These are phyloP conservation scores for Dendrocalamus latiflorus DNA, from an alignment of 202 grass and related monocot genomes.

Conservation along the genomic window DNA sequence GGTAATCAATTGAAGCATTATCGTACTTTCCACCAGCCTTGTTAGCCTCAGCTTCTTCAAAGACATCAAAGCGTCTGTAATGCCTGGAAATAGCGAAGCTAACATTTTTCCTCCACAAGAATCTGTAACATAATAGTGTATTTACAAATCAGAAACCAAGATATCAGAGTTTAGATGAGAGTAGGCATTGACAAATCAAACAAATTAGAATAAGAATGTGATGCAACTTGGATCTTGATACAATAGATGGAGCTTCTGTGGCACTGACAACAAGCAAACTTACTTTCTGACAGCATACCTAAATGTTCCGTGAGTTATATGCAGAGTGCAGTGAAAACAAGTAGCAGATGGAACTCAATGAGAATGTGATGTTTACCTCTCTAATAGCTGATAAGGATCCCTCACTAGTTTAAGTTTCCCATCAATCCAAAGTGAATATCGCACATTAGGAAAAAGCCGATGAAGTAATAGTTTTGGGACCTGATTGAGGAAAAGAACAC, in stretches of 20 bases:
- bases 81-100: conserved; percentile 95
- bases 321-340: conserved; percentile 17
- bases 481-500: conserved; percentile 43
- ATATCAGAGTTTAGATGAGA: conserved; percentile 1
- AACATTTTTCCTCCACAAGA: conserved; percentile 90
- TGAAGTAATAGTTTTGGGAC: conserved; percentile 93
- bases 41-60: conserved; percentile 97
- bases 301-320: conserved; percentile 10
- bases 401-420: conserved; percentile 86
- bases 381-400: conserved; percentile 89
- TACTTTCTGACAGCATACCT: background rate
- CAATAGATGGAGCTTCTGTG: conserved; percentile 1
- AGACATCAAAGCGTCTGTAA: conserved; percentile 96
- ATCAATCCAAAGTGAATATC: conserved; percentile 88
- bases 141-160: conserved; percentile 14
- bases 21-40: conserved; percentile 97
- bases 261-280: background rate
- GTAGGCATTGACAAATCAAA: background rate
- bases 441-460: conserved; percentile 85
- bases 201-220: background rate
- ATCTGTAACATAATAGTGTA: conserved; percentile 48
- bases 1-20: conserved; percentile 87
- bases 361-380: conserved; percentile 55
- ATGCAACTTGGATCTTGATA: background rate
- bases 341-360: background rate